Evolutionary conservation across 805 yeast species (phyloP).

Genomic region (Hanseniaspora hatyaiensis): DNA sequence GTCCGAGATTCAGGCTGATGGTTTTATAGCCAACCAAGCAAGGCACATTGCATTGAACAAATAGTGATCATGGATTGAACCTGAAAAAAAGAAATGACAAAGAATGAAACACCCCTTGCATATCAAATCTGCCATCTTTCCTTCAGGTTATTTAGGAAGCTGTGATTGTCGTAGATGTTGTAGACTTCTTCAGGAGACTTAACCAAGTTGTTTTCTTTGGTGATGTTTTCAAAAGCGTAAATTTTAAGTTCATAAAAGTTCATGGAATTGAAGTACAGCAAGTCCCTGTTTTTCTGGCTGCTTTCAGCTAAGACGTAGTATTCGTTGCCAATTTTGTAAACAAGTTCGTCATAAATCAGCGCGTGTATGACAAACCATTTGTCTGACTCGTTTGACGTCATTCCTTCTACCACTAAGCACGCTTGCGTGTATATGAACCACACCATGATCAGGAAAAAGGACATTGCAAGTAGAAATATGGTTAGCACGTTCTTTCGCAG

Average conservation of each 20-base stretch:
- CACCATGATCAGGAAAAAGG: conserved; percentile 35
- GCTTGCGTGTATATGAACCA: conserved; percentile 39
- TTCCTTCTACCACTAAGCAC: conserved; percentile 47
- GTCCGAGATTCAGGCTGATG: too few relatives aligned
- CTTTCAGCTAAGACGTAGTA: not conserved
- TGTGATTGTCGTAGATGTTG: conserved; percentile 28
- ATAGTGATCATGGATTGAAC: too few relatives aligned
- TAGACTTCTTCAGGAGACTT: conserved; percentile 20
- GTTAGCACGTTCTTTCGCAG: conserved; percentile 28
- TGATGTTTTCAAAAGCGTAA: conserved; percentile 18
- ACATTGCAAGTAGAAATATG: conserved; percentile 35
- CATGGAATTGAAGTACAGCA: conserved; percentile 1
- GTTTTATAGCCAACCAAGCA: too few relatives aligned
- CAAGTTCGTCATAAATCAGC: conserved; percentile 33
- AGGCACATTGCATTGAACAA: too few relatives aligned
- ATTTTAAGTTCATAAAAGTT: conserved; percentile 22
- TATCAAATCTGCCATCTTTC: conserved; percentile 16
- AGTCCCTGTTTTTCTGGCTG: not conserved
- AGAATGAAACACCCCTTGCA: not conserved
- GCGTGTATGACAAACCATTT: conserved; percentile 61
- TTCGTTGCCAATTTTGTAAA: conserved; percentile 22
- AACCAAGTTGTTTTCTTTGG: conserved; percentile 15
- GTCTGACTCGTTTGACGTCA: conserved; percentile 61
- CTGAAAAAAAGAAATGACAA: conserved; percentile 4
- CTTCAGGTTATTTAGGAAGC: conserved; percentile 22